Evolutionary conservation across 345 rosid species (phyloP).

Genomic region (Citrus hindsii): DNA sequence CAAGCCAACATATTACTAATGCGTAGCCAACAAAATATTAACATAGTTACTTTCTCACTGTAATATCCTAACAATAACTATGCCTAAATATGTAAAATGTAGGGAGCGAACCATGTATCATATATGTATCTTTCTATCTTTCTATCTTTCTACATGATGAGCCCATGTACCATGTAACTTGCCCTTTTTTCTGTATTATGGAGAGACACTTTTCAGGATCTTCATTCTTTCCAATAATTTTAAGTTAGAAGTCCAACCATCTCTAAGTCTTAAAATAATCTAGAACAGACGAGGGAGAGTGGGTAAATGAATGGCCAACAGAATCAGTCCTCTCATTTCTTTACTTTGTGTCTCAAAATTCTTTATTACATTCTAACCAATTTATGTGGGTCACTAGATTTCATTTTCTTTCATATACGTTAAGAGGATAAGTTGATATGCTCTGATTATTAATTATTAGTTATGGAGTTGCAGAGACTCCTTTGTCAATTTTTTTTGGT

Average conservation of each 20-base stretch:
- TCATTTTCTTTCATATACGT: neutral
- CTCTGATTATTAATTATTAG: neutral
- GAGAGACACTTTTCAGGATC: neutral
- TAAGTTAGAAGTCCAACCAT: neutral
- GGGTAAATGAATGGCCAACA: neutral
- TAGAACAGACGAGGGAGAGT: neutral
- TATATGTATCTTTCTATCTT: too few species aligned
- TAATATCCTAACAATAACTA: neutral
- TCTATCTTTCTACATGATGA: neutral
- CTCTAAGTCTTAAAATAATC: neutral
- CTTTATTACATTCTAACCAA: neutral
- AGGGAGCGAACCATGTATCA: neutral
- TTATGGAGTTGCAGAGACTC: neutral
- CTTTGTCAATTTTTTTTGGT: neutral
- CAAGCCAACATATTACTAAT: neutral
- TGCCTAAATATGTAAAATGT: neutral
- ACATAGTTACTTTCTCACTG: neutral
- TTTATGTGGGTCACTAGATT: neutral
- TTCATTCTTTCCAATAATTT: neutral
- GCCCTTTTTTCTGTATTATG: neutral
- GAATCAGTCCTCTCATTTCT: neutral
- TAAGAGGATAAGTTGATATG: neutral
- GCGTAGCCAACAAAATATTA: neutral
- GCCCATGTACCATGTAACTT: neutral
- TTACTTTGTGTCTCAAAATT: neutral